Evolutionary conservation across 495 filamentous ascomycete species (phyloP), one percentile per base, ranked within the genome.

Genomic region (Platismatia glauca): DNA sequence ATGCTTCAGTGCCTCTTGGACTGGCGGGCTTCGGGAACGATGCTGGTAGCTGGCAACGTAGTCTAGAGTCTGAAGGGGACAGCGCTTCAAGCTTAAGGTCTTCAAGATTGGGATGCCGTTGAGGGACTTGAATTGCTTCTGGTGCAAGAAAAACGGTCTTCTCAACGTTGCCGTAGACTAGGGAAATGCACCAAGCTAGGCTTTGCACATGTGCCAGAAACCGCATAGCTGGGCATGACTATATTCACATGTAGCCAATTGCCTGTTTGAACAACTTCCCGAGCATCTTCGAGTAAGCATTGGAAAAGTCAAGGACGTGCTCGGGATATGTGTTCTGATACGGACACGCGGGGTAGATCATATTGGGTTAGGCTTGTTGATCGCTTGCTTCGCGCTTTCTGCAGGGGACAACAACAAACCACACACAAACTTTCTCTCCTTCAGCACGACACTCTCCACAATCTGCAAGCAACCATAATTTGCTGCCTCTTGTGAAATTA

Each of bases 111-210:
- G 86, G 82, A 65, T 81, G 79, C 33, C 77, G 72, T 13, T 78
- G 71, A 12, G 85, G 81, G 37, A 89, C 69, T 38, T 74, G 70
- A 67, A 80, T 65, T 13, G 75, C 64, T 20, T 73, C 65, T 27
- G 94, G 94, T 29, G 79, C 91, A 48, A 87, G 72, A 77, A 98
- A 97, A 68, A 98, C 90, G 67, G 81, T 80, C 73, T 98, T 98
- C 73, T 98, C 94, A 64, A 88, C 86, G 71, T 98, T 97, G 70
- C 83, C 89, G 43, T 64, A 62, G 29, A 68, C 67, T 33, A 69
- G 68, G 35, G 66, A 60, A 64, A 63, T 64, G 62, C 73, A 69
- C 62, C 76, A 62, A 24, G 60, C 52, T 57, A 62, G 52, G 31
- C 31, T 44, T 44, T 44, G 53, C 52, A 46, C n/a, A 57, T 35